phyloP scores from a whole-genome alignment of 208 protist genomes.

The Willaertia magna region DNA sequence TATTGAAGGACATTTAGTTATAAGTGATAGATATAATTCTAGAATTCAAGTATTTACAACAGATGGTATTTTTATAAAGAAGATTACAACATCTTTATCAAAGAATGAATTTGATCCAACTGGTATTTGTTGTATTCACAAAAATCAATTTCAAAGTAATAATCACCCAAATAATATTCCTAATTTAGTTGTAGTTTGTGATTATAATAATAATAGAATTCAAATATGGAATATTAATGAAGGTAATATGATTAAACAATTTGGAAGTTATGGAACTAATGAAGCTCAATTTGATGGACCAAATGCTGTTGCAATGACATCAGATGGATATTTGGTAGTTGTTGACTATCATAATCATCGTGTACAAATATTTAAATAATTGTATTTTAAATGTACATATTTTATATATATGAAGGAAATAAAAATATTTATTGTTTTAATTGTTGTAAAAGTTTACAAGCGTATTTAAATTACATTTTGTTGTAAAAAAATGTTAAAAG shows the following conservation, averaged over 20 bases:
- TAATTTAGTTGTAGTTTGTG: background rate
- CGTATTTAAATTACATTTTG: too few relatives aligned
- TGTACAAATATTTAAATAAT: background rate
- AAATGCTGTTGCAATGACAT: background rate
- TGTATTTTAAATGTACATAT: too few relatives aligned
- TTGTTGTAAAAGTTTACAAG: too few relatives aligned
- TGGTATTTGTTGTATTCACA: background rate
- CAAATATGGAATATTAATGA: background rate
- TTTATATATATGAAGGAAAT: too few relatives aligned
- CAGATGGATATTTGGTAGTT: background rate
- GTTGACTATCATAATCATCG: background rate
- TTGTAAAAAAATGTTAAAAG: too few relatives aligned
- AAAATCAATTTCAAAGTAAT: too few relatives aligned
- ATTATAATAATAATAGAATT: background rate
- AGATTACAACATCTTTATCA: background rate
- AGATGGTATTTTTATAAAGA: background rate
- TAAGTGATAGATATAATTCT: background rate
- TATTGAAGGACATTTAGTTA: background rate
- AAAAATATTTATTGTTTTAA: too few relatives aligned
- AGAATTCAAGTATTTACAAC: background rate
- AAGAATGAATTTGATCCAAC: background rate
- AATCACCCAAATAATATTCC: background rate
- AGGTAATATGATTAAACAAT: background rate
- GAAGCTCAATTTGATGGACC: background rate
- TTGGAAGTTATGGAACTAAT: background rate